Evolutionary conservation across 2,329 filamentous ascomycete genomes (phyloP).

Genomic region (Paecilomyces dactylethromorphus): DNA sequence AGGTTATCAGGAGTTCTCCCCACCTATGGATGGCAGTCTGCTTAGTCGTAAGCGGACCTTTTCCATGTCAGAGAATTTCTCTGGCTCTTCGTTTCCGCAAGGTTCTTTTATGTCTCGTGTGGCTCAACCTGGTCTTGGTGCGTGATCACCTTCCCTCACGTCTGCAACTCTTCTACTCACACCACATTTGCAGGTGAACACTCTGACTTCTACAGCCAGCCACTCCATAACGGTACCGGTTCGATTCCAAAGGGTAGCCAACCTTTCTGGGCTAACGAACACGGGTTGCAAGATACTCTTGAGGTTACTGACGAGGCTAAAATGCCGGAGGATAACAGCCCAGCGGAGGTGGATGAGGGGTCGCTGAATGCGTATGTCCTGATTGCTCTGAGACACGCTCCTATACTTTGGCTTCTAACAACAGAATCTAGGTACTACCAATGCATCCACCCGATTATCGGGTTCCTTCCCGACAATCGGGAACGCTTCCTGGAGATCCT

Average conservation of each 20-base stretch:
- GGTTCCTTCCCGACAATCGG: slow-evolving; percentile 34
- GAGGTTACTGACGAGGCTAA: slow-evolving; percentile 25
- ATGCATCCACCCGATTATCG: slow-evolving; percentile 34
- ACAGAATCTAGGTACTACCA: slow-evolving; percentile 29
- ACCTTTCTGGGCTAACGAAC: slow-evolving; percentile 33
- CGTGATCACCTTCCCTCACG: slow-evolving; percentile 3
- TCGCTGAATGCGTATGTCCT: slow-evolving; percentile 32
- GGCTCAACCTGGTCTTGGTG: slow-evolving; percentile 29
- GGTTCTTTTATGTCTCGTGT: slow-evolving; percentile 28
- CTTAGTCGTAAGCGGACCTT: slow-evolving; percentile 43
- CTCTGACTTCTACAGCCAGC: slow-evolving; percentile 8
- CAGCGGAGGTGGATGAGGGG: slow-evolving; percentile 31
- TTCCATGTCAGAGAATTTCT: slow-evolving; percentile 43
- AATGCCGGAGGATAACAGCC: slow-evolving; percentile 27
- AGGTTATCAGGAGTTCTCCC: slow-evolving; percentile 48
- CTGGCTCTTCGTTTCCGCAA: slow-evolving; percentile 35
- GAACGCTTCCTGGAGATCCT: slow-evolving; percentile 31
- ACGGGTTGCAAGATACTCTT: slow-evolving; percentile 23
- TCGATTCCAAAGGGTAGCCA: slow-evolving; percentile 27
- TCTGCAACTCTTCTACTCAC: slow-evolving; percentile 1
- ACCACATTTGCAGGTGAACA: slow-evolving; percentile 6
- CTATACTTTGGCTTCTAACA: slow-evolving; percentile 7
- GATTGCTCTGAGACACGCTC: not conserved
- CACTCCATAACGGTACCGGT: slow-evolving; percentile 25
- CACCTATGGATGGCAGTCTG: slow-evolving; percentile 39